Conservation (phyloP, 208 protist species). For the Blechomonas ayalai region DNA sequence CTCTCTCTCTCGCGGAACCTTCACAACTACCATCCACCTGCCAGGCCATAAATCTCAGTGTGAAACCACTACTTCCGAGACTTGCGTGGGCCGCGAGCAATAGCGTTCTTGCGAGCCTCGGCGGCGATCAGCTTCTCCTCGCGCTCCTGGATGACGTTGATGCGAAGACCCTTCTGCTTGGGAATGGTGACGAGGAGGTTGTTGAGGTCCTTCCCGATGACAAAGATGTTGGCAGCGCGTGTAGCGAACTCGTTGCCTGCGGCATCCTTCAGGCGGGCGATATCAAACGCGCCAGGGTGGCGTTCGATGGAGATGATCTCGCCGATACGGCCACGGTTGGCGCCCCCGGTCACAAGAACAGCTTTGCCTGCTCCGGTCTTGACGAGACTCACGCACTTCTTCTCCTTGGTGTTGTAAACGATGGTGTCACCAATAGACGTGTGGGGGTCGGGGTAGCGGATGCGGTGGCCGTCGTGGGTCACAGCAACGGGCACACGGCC, state of each 20-base stretch:
- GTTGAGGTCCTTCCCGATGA: constrained; percentile 94
- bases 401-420: constrained; percentile 95
- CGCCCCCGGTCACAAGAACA: constrained; percentile 96
- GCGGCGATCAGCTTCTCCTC: constrained; percentile 80
- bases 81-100: constrained; percentile 35
- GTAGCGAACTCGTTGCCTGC: constrained; percentile 96
- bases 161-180: constrained; percentile 93
- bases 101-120: constrained; percentile 51
- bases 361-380: constrained; percentile 92
- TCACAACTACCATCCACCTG: not conserved
- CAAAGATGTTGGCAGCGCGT: constrained; percentile 97
- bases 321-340: constrained; percentile 98
- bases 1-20: not conserved
- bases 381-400: constrained; percentile 91
- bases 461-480: constrained; percentile 99
- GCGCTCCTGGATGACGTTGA: constrained; percentile 84
- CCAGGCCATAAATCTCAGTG: not conserved
- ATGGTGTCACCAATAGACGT: constrained; percentile 96
- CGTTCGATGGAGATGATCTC: constrained; percentile 90
- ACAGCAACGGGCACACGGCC: constrained; percentile 94
- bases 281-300: constrained; percentile 96
- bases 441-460: constrained; percentile 98
- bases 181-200: constrained; percentile 93
- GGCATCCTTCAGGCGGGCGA: constrained; percentile 95
- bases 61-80: constrained; percentile 47